Evolutionary conservation across 805 yeast genomes (phyloP).

Genomic region (Starmerella powellii): DNA sequence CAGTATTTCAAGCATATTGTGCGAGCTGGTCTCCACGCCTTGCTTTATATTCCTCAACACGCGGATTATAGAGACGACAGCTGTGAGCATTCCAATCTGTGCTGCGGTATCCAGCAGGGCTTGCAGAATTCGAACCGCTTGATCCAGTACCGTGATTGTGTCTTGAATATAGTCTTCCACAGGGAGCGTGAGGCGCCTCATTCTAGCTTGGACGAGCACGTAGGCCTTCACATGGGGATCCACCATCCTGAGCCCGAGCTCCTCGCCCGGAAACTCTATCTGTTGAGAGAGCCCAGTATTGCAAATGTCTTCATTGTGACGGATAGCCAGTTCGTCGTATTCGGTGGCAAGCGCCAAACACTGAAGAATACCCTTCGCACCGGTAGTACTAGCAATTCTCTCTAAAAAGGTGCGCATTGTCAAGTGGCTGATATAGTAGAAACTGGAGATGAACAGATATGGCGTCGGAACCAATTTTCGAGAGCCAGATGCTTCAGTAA

Average conservation of each 20-base stretch:
- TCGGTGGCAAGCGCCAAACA: conserved; percentile 57
- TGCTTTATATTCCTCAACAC: conserved; percentile 83
- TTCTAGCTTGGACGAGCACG: conserved; percentile 58
- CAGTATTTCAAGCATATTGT: conserved; percentile 15
- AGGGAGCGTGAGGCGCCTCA: conserved; percentile 65
- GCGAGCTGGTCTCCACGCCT: conserved; percentile 26
- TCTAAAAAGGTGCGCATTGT: conserved; percentile 62
- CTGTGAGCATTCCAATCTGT: conserved; percentile 59
- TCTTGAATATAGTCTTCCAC: conserved; percentile 93
- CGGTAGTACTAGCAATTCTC: conserved; percentile 31
- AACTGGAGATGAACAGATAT: conserved; percentile 72
- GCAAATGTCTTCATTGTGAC: conserved; percentile 84
- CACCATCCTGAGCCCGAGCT: conserved; percentile 45
- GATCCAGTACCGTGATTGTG: conserved; percentile 85
- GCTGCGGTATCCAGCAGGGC: conserved; percentile 85
- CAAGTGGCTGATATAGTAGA: conserved; percentile 83
- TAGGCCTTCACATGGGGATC: conserved; percentile 78
- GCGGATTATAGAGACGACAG: conserved; percentile 50
- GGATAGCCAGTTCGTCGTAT: conserved; percentile 75
- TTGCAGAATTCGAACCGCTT: conserved; percentile 83
- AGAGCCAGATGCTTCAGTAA: conserved; percentile 2
- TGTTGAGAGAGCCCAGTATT: conserved; percentile 67
- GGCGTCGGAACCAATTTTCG: conserved; percentile 54
- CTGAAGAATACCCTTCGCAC: conserved; percentile 41
- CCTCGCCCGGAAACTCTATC: conserved; percentile 45